Evolutionary conservation across 345 rosid genomes (phyloP).

Genomic region (Dipteronia sinensis): DNA sequence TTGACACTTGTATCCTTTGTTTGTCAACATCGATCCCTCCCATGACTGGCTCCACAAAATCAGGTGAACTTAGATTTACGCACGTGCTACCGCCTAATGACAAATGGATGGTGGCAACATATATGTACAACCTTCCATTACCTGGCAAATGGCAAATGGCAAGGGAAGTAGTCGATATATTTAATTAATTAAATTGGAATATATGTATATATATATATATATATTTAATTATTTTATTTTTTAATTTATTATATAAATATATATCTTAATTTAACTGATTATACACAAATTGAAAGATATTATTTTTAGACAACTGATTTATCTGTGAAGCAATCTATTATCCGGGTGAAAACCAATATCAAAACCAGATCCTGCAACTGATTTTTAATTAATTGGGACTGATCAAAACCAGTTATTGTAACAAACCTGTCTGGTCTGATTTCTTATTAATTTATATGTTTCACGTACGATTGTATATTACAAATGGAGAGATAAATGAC

Average conservation of each 20-base stretch:
- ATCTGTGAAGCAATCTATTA: neutral
- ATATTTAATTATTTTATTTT: no score
- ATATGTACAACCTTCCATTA: neutral
- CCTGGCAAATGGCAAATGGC: neutral
- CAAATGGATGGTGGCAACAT: neutral
- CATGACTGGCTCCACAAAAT: constrained; percentile 14
- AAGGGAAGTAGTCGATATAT: neutral
- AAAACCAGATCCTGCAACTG: no score
- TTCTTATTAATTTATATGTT: neutral
- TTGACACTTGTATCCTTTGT: no score
- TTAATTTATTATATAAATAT: no score
- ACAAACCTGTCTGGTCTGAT: neutral
- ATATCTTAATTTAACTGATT: no score
- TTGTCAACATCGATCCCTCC: constrained; percentile 18
- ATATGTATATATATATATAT: no score
- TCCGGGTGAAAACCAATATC: neutral
- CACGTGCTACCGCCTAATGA: constrained; percentile 10
- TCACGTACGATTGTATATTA: neutral
- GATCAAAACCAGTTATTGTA: no score
- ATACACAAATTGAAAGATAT: no score
- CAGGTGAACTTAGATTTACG: neutral
- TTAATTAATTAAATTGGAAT: no score
- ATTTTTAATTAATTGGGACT: no score
- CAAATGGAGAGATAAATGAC: neutral
- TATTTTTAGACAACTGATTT: no score